phyloP scores from a whole-genome alignment of 345 rosid genomes.

The Lumnitzera racemosa region DNA sequence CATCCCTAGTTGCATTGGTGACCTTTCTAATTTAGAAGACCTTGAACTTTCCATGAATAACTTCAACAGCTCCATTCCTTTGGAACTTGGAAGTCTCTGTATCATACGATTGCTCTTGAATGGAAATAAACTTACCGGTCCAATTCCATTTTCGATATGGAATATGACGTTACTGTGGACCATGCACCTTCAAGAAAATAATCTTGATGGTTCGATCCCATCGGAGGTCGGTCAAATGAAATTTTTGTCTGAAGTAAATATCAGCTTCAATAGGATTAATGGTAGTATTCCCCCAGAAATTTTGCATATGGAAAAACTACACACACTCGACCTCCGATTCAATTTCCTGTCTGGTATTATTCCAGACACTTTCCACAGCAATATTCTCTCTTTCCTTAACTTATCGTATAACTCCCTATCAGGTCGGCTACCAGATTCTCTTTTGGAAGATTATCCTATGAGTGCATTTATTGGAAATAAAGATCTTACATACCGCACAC shows the following conservation, averaged over 20 bases:
- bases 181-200: no score
- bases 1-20: neutral
- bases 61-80: neutral
- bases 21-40: neutral
- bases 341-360: neutral
- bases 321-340: constrained; percentile 4
- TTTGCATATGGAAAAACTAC: neutral
- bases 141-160: no score
- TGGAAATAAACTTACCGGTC: neutral
- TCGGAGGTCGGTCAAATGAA: constrained; percentile 5
- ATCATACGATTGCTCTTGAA: neutral
- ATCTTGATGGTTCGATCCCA: neutral
- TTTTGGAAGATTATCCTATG: no score
- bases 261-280: neutral
- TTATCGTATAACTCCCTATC: no score
- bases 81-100: neutral
- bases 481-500: no score
- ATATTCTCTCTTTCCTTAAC: no score
- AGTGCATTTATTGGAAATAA: no score
- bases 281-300: constrained; percentile 4
- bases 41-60: neutral
- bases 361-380: no score
- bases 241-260: neutral
- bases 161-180: no score
- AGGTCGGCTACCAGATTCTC: no score